A percentile compares a stretch with the other conserved stretches of the same genome.
These are phyloP conservation scores for Croton laevigatus DNA, from an alignment of 441 rosid genomes.

Conservation along the genomic window DNA sequence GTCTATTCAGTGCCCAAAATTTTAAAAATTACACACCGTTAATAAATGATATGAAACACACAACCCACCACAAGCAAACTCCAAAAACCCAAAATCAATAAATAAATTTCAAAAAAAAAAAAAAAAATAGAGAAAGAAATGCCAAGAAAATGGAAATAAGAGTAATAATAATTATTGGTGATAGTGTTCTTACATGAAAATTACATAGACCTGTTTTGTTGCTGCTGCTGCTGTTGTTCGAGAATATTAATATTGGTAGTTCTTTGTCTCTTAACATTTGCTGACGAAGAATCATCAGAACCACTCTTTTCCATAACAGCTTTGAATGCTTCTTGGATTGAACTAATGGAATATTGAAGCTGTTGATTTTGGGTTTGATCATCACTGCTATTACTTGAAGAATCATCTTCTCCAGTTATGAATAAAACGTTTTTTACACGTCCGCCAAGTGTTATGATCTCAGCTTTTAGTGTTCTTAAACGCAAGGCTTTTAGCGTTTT, in stretches of 20 bases:
- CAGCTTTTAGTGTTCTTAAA: conserved; percentile 79
- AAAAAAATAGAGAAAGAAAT: conserved; percentile 18
- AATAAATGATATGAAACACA: conserved; percentile 10
- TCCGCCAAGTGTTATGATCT: conserved; percentile 89
- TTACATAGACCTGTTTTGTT: conserved; percentile 45
- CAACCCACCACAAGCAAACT: conserved; percentile 22
- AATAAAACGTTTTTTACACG: conserved; percentile 85
- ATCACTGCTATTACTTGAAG: conserved; percentile 32
- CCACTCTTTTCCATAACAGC: conserved; percentile 82
- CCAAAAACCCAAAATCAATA: neutral
- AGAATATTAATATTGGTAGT: conserved; percentile 51
- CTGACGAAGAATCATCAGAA: conserved; percentile 68
- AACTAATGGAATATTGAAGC: conserved; percentile 52
- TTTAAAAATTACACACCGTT: conserved; percentile 15
- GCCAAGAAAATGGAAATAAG: conserved; percentile 1
- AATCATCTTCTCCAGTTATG: conserved; percentile 77
- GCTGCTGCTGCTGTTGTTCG: conserved; percentile 32
- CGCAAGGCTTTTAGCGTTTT: conserved; percentile 73
- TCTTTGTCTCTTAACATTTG: conserved; percentile 83
- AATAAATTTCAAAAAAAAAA: conserved; percentile 3
- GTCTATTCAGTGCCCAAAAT: conserved; percentile 15
- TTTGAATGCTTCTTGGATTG: conserved; percentile 88
- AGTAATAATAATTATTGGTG: conserved; percentile 20
- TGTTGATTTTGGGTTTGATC: conserved; percentile 41
- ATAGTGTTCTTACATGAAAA: too few species aligned